Conservation (phyloP, 176 grass and related monocot genomes). For the Rhipidocladum racemiflorum region DNA sequence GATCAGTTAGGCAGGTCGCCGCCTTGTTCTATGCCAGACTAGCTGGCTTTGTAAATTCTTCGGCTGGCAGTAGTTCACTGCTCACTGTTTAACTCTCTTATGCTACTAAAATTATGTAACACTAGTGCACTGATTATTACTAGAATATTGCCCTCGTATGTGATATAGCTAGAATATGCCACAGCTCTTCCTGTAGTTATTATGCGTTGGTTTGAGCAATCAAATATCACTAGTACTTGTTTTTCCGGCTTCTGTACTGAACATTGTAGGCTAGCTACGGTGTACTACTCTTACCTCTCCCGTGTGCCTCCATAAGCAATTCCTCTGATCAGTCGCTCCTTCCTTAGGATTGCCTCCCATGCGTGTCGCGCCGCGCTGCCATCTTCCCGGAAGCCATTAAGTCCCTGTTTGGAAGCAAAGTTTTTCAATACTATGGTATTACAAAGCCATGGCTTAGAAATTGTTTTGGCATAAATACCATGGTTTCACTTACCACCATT, state of each 20-base stretch:
- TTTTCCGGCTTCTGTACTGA: not conserved
- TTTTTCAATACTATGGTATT: too few relatives aligned
- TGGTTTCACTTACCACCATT: too few relatives aligned
- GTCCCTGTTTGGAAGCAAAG: too few relatives aligned
- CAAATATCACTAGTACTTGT: not conserved
- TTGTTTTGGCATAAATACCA: too few relatives aligned
- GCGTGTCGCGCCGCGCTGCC: too few relatives aligned
- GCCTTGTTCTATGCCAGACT: constrained; percentile 9
- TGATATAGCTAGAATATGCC: not conserved
- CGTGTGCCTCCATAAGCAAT: too few relatives aligned
- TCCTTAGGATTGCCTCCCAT: too few relatives aligned
- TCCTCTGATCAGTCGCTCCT: too few relatives aligned
- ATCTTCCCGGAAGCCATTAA: too few relatives aligned
- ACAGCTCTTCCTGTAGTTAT: not conserved
- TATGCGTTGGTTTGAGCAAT: not conserved
- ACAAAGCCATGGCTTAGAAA: too few relatives aligned
- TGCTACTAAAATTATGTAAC: constrained; percentile 17
- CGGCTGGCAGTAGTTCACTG: not conserved
- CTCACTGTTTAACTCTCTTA: constrained; percentile 6
- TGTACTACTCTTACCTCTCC: too few relatives aligned
- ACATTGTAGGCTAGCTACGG: not conserved
- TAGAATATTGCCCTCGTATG: not conserved
- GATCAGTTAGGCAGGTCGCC: not conserved
- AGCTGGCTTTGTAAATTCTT: constrained; percentile 51
- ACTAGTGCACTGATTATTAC: constrained; percentile 14